A percentile compares a stretch with the other conserved stretches of the same genome.
These are phyloP conservation scores for Citrus hindsii DNA, from an alignment of 345 rosid genomes.

Conservation along the genomic window DNA sequence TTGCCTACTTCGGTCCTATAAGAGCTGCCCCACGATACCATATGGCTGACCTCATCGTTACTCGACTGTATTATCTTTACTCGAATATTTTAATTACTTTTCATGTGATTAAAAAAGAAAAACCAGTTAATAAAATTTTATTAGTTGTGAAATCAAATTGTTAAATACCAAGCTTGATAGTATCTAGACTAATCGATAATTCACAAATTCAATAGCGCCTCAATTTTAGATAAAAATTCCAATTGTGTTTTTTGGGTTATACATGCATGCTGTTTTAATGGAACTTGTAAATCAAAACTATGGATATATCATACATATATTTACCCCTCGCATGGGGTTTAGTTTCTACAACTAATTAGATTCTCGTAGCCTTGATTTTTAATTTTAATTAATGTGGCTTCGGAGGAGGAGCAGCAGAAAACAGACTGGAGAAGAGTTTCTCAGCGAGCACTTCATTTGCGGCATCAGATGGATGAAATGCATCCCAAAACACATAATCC, in stretches of 20 bases:
- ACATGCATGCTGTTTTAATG: background rate
- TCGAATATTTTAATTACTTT: too few relatives aligned
- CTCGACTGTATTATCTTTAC: too few relatives aligned
- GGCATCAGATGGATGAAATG: slow-evolving; percentile 89
- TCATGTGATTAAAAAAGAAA: too few relatives aligned
- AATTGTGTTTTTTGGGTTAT: too few relatives aligned
- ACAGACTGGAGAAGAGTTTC: slow-evolving; percentile 46
- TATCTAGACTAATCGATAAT: too few relatives aligned
- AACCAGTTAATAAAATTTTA: too few relatives aligned
- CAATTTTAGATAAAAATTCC: too few relatives aligned
- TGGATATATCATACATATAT: background rate
- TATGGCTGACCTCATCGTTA: too few relatives aligned
- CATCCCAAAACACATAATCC: slow-evolving; percentile 93
- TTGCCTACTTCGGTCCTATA: slow-evolving; percentile 19
- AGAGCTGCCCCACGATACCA: slow-evolving; percentile 21
- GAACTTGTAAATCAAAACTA: background rate
- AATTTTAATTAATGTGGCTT: slow-evolving; percentile 18
- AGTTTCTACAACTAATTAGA: background rate
- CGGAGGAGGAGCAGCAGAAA: slow-evolving; percentile 50
- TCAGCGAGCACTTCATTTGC: slow-evolving; percentile 77
- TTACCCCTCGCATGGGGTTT: background rate
- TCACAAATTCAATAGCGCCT: too few relatives aligned
- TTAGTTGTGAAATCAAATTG: too few relatives aligned
- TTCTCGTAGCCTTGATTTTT: background rate
- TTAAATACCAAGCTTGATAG: too few relatives aligned